These are phyloP conservation scores for Hyphopichia fennica DNA, from an alignment of 1,139 yeast species.

Conservation along the genomic window DNA sequence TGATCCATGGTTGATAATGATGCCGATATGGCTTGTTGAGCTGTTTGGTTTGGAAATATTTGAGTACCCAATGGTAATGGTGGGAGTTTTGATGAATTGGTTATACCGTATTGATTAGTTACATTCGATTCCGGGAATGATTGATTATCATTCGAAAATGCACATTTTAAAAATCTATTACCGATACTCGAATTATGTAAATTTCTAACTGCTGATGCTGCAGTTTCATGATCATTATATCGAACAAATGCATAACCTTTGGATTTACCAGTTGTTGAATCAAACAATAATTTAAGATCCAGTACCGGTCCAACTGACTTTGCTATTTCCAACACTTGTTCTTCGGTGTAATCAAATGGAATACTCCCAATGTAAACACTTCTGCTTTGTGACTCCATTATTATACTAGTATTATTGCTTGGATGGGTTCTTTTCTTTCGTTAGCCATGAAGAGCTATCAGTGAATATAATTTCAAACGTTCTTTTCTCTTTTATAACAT, in stretches of 20 bases:
- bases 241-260: constrained; percentile 90
- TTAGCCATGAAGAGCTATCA: too few species aligned
- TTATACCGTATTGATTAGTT: constrained; percentile 6
- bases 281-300: constrained; percentile 74
- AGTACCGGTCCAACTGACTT: constrained; percentile 85
- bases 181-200: constrained; percentile 80
- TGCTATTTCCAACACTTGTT: constrained; percentile 80
- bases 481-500: too few species aligned
- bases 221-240: constrained; percentile 74
- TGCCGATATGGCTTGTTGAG: constrained; percentile 61
- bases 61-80: constrained; percentile 51
- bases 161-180: constrained; percentile 69
- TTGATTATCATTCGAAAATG: constrained; percentile 53
- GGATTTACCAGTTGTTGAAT: constrained; percentile 85
- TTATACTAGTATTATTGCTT: too few species aligned
- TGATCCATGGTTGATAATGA: constrained; percentile 60
- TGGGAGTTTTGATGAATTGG: constrained; percentile 29
- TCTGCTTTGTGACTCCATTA: constrained; percentile 21
- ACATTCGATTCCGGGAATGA: constrained; percentile 9
- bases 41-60: constrained; percentile 52
- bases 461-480: too few species aligned
- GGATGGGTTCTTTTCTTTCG: too few species aligned
- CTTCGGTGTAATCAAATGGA: constrained; percentile 68
- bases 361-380: constrained; percentile 39
- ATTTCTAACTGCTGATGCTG: constrained; percentile 88